phyloP scores from a whole-genome alignment of 257 asterid genomes.

The Fraxinus pennsylvanica region DNA sequence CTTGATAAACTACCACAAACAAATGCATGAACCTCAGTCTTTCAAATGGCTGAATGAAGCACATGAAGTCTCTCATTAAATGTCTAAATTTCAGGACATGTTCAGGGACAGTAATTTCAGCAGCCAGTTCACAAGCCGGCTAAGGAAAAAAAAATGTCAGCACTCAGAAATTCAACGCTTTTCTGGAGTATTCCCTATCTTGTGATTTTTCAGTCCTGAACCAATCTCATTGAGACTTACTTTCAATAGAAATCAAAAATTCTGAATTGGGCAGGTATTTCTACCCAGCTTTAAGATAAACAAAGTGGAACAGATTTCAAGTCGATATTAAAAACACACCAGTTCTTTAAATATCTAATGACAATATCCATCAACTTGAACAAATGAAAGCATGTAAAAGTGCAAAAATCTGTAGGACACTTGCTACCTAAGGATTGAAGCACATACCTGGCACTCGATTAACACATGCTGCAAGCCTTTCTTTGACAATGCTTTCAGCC shows the following conservation, averaged over 20 bases:
- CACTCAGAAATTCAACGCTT: not conserved
- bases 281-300: not conserved
- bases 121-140: not conserved
- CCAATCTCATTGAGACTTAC: not conserved
- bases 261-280: not conserved
- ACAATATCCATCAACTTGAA: not conserved
- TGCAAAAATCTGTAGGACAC: not conserved
- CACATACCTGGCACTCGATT: slow-evolving; percentile 78
- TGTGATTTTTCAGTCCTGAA: not conserved
- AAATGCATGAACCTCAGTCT: not conserved
- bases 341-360: not conserved
- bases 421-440: slow-evolving; percentile 10
- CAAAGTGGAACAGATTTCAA: not conserved
- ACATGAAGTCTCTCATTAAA: not conserved
- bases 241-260: not conserved
- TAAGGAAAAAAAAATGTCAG: not conserved
- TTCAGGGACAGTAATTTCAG: not conserved
- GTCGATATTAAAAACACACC: not conserved
- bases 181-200: not conserved
- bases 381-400: not conserved
- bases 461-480: slow-evolving; percentile 93
- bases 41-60: not conserved
- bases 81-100: not conserved
- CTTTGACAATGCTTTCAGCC: slow-evolving; percentile 89
- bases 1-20: not conserved